These are phyloP conservation scores for Hypoxylon sp. DNA, from an alignment of 2,329 filamentous ascomycete species.

Conservation along the genomic window DNA sequence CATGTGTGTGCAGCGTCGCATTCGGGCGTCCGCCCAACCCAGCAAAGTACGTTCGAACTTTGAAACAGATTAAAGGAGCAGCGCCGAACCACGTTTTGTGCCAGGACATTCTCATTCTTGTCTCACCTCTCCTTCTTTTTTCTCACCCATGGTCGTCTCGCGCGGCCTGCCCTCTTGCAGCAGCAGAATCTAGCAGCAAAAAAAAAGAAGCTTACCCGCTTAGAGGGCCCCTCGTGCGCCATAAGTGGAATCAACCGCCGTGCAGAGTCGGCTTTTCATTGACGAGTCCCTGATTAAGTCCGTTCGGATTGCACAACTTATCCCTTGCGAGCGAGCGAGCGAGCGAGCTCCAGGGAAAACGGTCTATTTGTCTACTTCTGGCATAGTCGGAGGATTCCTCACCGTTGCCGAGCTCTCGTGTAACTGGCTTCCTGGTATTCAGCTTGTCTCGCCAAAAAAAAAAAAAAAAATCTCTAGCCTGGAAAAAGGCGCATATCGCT, in stretches of 20 bases:
- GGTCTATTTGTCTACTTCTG: slow-evolving; percentile 25
- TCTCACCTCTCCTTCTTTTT: slow-evolving; percentile 31
- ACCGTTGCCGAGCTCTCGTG: slow-evolving; percentile 12
- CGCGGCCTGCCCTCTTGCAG: slow-evolving; percentile 18
- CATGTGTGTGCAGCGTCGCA: slow-evolving; percentile 42
- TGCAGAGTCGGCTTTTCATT: slow-evolving; percentile 22
- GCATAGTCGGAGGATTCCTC: slow-evolving; percentile 24
- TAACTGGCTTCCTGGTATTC: slow-evolving; percentile 17
- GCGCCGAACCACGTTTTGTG: slow-evolving; percentile 42
- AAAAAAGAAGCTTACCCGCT: no score
- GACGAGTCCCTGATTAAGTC: no score
- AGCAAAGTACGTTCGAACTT: slow-evolving; percentile 40
- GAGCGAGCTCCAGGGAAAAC: slow-evolving; percentile 15
- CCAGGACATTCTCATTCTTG: slow-evolving; percentile 32
- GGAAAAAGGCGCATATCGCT: neutral
- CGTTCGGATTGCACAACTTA: no score
- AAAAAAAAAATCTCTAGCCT: slow-evolving; percentile 12
- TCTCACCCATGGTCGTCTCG: slow-evolving; percentile 24
- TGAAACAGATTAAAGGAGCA: slow-evolving; percentile 45
- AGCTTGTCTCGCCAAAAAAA: slow-evolving; percentile 13
- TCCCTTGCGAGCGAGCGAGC: no score
- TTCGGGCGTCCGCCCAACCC: slow-evolving; percentile 41
- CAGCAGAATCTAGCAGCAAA: slow-evolving; percentile 23
- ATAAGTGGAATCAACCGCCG: slow-evolving; percentile 18
- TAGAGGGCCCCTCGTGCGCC: slow-evolving; percentile 20